A percentile compares a stretch with the other conserved stretches of the same genome.
phyloP scores from a whole-genome alignment of 306 rosid species.

The Lathyrus sativus region DNA sequence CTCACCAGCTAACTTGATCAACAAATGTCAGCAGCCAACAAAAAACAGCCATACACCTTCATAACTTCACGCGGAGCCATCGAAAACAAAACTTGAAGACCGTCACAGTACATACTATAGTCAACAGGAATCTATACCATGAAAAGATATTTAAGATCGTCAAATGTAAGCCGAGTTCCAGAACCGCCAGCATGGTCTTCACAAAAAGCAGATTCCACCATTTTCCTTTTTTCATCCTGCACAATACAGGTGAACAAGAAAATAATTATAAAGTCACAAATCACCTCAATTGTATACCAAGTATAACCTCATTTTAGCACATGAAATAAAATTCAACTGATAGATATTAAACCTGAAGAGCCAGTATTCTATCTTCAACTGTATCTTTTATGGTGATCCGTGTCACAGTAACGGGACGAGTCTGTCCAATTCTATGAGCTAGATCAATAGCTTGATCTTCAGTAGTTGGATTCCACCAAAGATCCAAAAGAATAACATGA shows the following conservation, averaged over 20 bases:
- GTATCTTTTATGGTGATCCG: conserved; percentile 85
- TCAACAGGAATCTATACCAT: conserved; percentile 58
- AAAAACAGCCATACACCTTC: conserved; percentile 26
- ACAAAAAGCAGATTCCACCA: conserved; percentile 98
- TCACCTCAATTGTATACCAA: conserved; percentile 1
- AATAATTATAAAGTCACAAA: conserved; percentile 22
- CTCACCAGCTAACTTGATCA: conserved; percentile 29
- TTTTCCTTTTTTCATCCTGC: conserved; percentile 94
- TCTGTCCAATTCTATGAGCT: conserved; percentile 98
- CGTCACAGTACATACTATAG: conserved; percentile 24
- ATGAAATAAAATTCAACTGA: conserved; percentile 21
- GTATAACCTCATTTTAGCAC: conserved; percentile 18
- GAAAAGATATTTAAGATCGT: conserved; percentile 92
- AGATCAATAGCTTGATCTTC: conserved; percentile 99
- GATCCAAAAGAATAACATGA: conserved; percentile 94
- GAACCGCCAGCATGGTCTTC: conserved; percentile 84
- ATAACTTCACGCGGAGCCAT: not conserved
- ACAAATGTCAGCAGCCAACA: conserved; percentile 33
- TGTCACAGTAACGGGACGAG: conserved; percentile 94
- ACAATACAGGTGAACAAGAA: conserved; percentile 18
- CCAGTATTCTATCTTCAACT: conserved; percentile 91
- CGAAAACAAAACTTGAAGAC: conserved; percentile 28
- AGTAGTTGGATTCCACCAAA: conserved; percentile 99
- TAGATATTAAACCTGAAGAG: conserved; percentile 69
- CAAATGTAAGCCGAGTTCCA: conserved; percentile 79